Percentiles rank a stretch among this genome's conserved stretches.
Conservation (phyloP, 176 grass and related monocot species). For the Musa schizocarpa region DNA sequence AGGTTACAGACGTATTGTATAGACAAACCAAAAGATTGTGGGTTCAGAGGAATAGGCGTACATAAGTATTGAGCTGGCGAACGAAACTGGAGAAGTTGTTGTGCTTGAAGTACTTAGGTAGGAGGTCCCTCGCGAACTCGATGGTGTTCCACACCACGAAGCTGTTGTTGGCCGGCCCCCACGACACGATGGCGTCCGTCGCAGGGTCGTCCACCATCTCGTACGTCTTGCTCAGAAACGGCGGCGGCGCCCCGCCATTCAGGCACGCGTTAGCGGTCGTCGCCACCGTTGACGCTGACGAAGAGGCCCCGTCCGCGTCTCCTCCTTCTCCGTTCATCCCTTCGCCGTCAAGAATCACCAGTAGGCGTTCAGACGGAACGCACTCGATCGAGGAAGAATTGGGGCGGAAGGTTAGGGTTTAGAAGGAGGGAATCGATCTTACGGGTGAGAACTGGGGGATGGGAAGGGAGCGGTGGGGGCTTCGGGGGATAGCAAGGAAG, state of each 20-base stretch:
- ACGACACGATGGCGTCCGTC: not conserved
- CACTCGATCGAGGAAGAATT: too few species aligned
- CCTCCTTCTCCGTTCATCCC: too few species aligned
- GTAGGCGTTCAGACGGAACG: too few species aligned
- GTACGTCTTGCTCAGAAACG: conserved; percentile 4
- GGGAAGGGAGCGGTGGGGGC: too few species aligned
- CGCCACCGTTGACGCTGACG: not conserved
- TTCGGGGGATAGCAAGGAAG: too few species aligned
- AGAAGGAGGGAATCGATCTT: too few species aligned
- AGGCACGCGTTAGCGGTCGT: not conserved
- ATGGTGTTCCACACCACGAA: conserved; percentile 2
- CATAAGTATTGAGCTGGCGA: not conserved
- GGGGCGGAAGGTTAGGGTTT: too few species aligned
- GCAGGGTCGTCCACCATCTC: conserved; percentile 4
- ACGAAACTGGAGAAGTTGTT: conserved; percentile 5
- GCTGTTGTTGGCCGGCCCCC: not conserved
- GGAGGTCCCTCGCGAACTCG: not conserved
- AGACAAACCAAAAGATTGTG: not conserved
- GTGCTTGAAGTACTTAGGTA: conserved; percentile 1
- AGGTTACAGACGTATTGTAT: not conserved
- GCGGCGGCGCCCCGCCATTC: not conserved
- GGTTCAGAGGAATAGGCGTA: not conserved
- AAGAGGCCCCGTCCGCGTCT: too few species aligned
- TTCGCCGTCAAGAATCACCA: too few species aligned
- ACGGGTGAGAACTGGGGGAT: too few species aligned